Evolutionary conservation across 352 stramenopile genomes (phyloP).

Genomic region (Phytophthora sansomeana): DNA sequence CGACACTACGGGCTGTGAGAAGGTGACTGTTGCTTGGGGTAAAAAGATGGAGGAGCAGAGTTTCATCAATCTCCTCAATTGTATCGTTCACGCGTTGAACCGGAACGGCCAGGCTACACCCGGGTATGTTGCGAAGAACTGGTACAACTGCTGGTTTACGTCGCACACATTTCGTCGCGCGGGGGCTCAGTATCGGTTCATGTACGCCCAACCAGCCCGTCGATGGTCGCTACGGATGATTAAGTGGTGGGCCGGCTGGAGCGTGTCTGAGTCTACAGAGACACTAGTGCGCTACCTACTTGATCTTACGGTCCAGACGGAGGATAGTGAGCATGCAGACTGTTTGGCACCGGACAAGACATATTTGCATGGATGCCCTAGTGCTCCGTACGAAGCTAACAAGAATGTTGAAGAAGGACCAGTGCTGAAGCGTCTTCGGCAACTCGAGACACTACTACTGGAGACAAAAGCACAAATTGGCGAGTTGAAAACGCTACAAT

Average conservation of each 20-base stretch:
- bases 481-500: not conserved
- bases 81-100: not conserved
- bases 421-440: constrained; percentile 7
- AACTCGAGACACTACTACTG: constrained; percentile 15
- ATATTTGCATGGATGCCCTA: constrained; percentile 21
- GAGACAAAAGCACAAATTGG: constrained; percentile 5
- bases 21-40: constrained; percentile 5
- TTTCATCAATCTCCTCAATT: constrained; percentile 21
- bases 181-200: constrained; percentile 15
- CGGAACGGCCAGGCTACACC: not conserved
- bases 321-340: constrained; percentile 18
- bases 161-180: constrained; percentile 13
- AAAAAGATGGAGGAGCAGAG: constrained; percentile 15
- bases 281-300: constrained; percentile 23
- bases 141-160: constrained; percentile 21
- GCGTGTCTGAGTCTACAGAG: constrained; percentile 23
- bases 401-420: constrained; percentile 11
- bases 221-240: constrained; percentile 26
- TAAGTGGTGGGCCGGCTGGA: constrained; percentile 18
- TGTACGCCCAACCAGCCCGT: constrained; percentile 10
- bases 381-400: constrained; percentile 2
- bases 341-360: constrained; percentile 14
- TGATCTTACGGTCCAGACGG: constrained; percentile 3
- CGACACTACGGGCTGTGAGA: not conserved
- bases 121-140: constrained; percentile 10